Evolutionary conservation across 75 land plant genomes (phyloP).

Genomic region (Isoetes taiwanensis): DNA sequence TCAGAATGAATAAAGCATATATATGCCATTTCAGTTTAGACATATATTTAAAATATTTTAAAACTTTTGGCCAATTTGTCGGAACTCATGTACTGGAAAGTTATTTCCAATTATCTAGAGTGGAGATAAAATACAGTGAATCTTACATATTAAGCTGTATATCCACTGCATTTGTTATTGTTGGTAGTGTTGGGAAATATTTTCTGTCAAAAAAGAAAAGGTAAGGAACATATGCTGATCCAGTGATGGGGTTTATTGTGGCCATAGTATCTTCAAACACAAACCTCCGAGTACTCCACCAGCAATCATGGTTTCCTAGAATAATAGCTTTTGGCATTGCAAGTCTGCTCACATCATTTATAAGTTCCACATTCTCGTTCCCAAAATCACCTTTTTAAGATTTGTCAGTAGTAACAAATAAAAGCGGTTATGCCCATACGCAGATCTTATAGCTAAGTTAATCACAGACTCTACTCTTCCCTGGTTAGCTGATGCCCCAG

Average conservation of each 20-base stretch:
- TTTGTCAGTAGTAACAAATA: not conserved
- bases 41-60: not conserved
- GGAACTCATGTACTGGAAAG: not conserved
- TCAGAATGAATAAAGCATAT: not conserved
- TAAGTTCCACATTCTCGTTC: constrained; percentile 76
- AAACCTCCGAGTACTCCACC: constrained; percentile 33
- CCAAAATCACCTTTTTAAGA: constrained; percentile 71
- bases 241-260: not conserved
- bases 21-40: too few species aligned
- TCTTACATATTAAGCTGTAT: constrained; percentile 53
- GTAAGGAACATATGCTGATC: not conserved
- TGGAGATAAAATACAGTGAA: not conserved
- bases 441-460: not conserved
- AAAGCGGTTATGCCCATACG: not conserved
- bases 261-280: constrained; percentile 20
- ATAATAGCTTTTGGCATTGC: constrained; percentile 68
- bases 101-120: not conserved
- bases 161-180: not conserved
- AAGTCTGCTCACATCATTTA: constrained; percentile 46
- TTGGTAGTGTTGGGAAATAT: not conserved
- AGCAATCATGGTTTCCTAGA: constrained; percentile 85
- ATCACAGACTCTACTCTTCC: not conserved
- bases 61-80: not conserved
- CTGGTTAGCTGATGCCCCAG: not conserved
- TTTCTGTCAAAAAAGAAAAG: not conserved